phyloP scores from a whole-genome alignment of 495 filamentous ascomycete species.

The Penicillium manginii region DNA sequence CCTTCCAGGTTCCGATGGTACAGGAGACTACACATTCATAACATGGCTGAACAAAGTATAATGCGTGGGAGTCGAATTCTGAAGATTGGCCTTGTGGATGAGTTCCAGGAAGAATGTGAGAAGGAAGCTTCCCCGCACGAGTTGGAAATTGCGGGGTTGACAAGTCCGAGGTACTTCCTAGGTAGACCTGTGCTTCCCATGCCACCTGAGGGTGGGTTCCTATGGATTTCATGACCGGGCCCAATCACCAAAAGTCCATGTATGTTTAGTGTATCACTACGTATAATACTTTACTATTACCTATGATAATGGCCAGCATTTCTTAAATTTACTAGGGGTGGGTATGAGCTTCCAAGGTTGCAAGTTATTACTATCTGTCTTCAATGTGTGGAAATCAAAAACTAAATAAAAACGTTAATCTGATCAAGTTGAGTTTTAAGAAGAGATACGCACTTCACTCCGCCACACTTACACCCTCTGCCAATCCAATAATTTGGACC shows the following conservation, averaged over 20 bases:
- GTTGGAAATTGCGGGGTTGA: slow-evolving; percentile 16
- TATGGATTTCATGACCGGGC: no score
- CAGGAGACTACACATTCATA: slow-evolving; percentile 16
- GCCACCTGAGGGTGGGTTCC: no score
- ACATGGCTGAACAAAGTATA: neutral
- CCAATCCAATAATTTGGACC: slow-evolving; percentile 33
- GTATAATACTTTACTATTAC: no score
- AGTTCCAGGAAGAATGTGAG: neutral
- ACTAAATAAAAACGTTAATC: no score
- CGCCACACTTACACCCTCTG: slow-evolving; percentile 21
- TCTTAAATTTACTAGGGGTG: no score
- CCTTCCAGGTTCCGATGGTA: slow-evolving; percentile 3
- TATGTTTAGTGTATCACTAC: neutral
- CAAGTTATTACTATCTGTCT: no score
- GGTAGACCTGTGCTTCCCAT: no score
- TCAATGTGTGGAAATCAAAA: no score
- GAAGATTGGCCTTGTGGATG: neutral
- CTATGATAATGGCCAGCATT: no score
- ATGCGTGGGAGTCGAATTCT: neutral
- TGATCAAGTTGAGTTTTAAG: no score
- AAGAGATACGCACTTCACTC: slow-evolving; percentile 12
- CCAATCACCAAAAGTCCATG: no score
- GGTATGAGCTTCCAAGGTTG: no score
- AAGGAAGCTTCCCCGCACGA: slow-evolving; percentile 23
- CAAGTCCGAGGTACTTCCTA: slow-evolving; percentile 16